phyloP scores from a whole-genome alignment of 257 asterid species.

The Solanum neorickii region DNA sequence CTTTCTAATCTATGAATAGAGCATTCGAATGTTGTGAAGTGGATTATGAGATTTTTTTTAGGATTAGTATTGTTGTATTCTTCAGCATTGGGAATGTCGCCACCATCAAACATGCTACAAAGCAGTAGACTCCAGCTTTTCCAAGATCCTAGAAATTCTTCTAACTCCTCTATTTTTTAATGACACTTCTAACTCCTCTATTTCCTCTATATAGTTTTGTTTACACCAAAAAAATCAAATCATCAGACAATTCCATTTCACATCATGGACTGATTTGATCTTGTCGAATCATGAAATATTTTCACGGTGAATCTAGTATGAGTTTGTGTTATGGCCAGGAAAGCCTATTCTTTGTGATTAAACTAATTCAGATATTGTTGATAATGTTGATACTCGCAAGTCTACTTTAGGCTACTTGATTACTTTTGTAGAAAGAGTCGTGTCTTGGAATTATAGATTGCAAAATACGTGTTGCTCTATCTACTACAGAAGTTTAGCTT shows the following conservation, averaged over 20 bases:
- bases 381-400: neutral
- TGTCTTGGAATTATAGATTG: neutral
- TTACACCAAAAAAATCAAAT: neutral
- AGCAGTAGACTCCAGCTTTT: neutral
- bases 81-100: neutral
- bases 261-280: neutral
- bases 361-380: neutral
- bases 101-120: neutral
- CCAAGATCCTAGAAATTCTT: neutral
- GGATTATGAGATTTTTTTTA: neutral
- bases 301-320: neutral
- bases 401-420: neutral
- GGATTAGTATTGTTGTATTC: neutral
- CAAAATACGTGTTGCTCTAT: neutral
- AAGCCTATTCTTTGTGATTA: neutral
- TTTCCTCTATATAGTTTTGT: neutral
- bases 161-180: neutral
- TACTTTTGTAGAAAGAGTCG: neutral
- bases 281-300: neutral
- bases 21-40: neutral
- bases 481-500: too few relatives aligned
- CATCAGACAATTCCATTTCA: neutral
- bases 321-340: neutral
- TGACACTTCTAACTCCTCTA: neutral
- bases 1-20: neutral